Percentiles rank a stretch among this genome's conserved stretches.
phyloP scores from a whole-genome alignment of 2,329 filamentous ascomycete genomes.

The Helminthosporium solani region DNA sequence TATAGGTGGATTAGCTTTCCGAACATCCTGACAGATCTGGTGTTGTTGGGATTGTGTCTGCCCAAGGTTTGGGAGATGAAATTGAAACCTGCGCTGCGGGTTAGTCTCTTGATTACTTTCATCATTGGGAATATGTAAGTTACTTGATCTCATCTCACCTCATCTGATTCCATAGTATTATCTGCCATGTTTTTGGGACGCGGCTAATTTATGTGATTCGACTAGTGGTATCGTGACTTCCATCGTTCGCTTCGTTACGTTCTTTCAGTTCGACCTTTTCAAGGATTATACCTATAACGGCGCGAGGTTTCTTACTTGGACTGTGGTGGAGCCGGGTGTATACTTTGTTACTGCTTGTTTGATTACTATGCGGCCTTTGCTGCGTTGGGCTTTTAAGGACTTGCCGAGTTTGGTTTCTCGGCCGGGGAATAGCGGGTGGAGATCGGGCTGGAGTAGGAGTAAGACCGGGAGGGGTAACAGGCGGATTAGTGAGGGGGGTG shows the following conservation, averaged over 20 bases:
- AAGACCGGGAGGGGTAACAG: neutral
- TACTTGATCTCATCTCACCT: too few species aligned
- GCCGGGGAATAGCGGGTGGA: neutral
- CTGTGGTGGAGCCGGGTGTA: neutral
- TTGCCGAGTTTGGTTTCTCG: neutral
- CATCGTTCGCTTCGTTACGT: neutral
- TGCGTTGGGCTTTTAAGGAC: neutral
- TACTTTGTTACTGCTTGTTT: neutral
- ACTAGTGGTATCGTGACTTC: neutral
- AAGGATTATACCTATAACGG: conserved; percentile 1
- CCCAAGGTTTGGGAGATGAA: neutral
- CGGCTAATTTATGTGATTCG: too few species aligned
- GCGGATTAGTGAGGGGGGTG: neutral
- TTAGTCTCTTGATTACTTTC: neutral
- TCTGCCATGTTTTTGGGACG: too few species aligned
- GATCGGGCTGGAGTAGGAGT: neutral
- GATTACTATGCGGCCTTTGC: neutral
- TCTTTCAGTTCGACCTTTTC: neutral
- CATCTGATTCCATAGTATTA: too few species aligned
- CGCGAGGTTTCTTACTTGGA: neutral
- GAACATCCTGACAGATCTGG: neutral
- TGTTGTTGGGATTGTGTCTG: neutral
- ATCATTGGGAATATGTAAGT: neutral
- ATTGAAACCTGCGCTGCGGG: neutral
- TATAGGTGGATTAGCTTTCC: conserved; percentile 4